Base-by-base conservation (phyloP, 768 basidiomycete genomes). In the Lentinula aciculospora region DNA sequence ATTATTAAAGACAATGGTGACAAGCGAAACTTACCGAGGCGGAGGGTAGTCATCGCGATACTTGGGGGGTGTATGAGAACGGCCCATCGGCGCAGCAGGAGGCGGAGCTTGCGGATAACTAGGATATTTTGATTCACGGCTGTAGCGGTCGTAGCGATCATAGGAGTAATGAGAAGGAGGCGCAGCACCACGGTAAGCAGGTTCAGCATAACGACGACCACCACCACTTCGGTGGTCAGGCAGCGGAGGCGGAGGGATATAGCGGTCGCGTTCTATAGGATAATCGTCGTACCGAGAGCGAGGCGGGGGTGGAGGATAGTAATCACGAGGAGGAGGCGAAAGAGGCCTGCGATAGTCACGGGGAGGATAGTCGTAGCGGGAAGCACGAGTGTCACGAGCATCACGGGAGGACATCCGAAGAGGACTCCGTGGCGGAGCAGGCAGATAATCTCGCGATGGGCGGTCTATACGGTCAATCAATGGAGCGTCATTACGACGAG, bases 221-320 rank as follows among this genome's bases (percentile, higher is more conserved):
- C 83, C 76, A 31, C 46, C 9, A 47, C 12, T 34, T 50, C 51
- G 51, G 62, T 81, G 77, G 62, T 84, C 80, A 55, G 80, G 71
- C n/a, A 74, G 75, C 28, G 81, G 75, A 28, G 81, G 72, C 17
- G 75, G 77, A 5, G 76, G 44, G 15, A 47, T 69, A 57, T 80
- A 86, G 46, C 86, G 78, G 27, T 81, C 80, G 42, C 80, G 74
- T 32, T 76, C 78, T 56, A 77, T 74, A 64, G 85, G 78, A 62
- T 83, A 85, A 49, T 92, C 90, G 62, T 92, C 88, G 63, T 82
- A 78, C 48, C 92, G 88, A 58, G 85, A 81, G 62, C 74, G 72
- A 60, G 76, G 64, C 61, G 74, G 71, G 59, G 77, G 71, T 40
- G 74, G 72, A 60, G 78, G 76, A 69, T 86, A 84, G 58, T 81